A percentile compares a stretch with the other conserved stretches of the same genome.
These are phyloP conservation scores for Aspergillus costaricaensis DNA, from an alignment of 2,329 filamentous ascomycete species.

Conservation along the genomic window DNA sequence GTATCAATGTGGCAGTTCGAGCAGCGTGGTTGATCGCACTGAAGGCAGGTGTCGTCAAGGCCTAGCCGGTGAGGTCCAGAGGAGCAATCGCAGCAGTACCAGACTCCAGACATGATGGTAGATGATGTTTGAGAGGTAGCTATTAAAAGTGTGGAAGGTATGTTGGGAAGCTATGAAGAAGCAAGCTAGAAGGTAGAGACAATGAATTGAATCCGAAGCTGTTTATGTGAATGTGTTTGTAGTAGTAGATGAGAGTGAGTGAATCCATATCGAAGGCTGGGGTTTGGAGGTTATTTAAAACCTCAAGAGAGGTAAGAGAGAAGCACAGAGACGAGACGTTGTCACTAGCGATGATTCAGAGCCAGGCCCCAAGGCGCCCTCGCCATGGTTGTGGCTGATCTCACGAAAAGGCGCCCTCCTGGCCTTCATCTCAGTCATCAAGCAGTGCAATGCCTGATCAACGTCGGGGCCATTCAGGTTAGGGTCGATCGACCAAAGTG, in stretches of 20 bases:
- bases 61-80: conserved; percentile 1
- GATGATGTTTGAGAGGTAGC: neutral
- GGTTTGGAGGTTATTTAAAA: conserved; percentile 2
- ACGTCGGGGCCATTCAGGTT: conserved; percentile 8
- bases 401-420: conserved; percentile 4
- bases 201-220: neutral
- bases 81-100: conserved; percentile 6
- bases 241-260: conserved; percentile 2
- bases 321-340: neutral
- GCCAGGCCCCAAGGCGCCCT: conserved; percentile 7
- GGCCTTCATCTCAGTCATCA: conserved; percentile 8
- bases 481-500: conserved; percentile 8
- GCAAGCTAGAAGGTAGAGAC: neutral
- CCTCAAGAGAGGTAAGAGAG: neutral
- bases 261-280: conserved; percentile 1
- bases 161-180: neutral
- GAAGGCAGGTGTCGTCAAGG: neutral
- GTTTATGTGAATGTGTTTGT: neutral
- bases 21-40: conserved; percentile 4
- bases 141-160: neutral
- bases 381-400: conserved; percentile 6
- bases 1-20: neutral
- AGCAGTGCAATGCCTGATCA: conserved; percentile 7
- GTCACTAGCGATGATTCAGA: conserved; percentile 10
- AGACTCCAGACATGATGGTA: conserved; percentile 3